Base-by-base conservation (phyloP, 2,329 filamentous ascomycete genomes). In the Fusarium chaquense region DNA sequence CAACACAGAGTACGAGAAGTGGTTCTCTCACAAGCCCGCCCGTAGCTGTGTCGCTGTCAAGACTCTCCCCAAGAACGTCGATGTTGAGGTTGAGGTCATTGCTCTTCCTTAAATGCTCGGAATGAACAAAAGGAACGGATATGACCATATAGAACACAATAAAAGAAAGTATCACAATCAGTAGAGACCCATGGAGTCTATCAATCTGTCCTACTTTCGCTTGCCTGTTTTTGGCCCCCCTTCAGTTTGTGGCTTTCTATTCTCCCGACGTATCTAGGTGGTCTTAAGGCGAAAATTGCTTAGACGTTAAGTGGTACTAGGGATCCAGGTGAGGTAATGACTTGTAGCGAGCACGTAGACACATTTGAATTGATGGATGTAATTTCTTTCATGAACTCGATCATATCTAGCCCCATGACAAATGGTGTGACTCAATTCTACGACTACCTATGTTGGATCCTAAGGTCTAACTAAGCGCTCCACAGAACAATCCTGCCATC, bases 61-160 rank as follows among this genome's bases (percentile, higher is more conserved):
- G 86, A 89, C 92, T 74, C 86, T 97, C 70, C 94, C 94, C 65
- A 93, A 94, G 86, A 90, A 90, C 59, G 93, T 94, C 43, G 90
- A 93, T 64, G 90, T 97, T 26, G 94, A 97, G 86, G 96, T 97
- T 78, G 93, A 97, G 86, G 92, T 90, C 78, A 91, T 96, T 83
- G 93, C 93, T 59, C 84, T 91, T 58, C 85, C 90, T 67, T 90
- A 80, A 79, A 71, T 26, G 24, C 15, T 35, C 18, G 45, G 16
- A 33, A 11, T 35, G 26, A 28, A 49, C 11, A 54, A 12, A 64
- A 60, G 41, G 38, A 28, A 38, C 50, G 30, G 33, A 65, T 20
- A 26, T 41, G 16, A 28, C 15, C 5, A 40, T 58, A 40, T 52
- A 28, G 38, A 45, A 45, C 2, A 20, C 13, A 40, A 63, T 54